These are phyloP conservation scores for Mycena alexandri DNA, from an alignment of 768 basidiomycete genomes.

Conservation along the genomic window DNA sequence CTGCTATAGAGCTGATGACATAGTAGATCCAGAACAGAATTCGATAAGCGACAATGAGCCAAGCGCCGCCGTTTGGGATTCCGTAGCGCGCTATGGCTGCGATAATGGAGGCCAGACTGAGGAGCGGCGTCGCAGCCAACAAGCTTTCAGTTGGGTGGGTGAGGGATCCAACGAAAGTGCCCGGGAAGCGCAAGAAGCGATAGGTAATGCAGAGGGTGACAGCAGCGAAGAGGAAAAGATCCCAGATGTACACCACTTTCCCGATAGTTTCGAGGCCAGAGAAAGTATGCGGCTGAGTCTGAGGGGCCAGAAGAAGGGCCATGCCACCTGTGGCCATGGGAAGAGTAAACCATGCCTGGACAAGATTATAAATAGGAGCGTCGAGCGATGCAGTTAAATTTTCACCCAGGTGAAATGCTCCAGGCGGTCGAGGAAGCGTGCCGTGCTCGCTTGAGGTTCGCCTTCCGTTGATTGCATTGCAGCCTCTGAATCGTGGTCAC, in stretches of 20 bases:
- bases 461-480: not conserved
- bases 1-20: not conserved
- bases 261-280: constrained; percentile 4
- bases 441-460: not conserved
- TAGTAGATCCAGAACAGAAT: constrained; percentile 14
- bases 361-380: not conserved
- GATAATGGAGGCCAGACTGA: constrained; percentile 13
- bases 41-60: constrained; percentile 15
- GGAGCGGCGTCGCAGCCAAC: constrained; percentile 3
- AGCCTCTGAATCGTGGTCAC: constrained; percentile 6
- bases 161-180: constrained; percentile 6
- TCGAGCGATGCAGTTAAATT: not conserved
- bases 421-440: constrained; percentile 8
- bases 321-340: constrained; percentile 18
- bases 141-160: constrained; percentile 10
- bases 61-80: constrained; percentile 3
- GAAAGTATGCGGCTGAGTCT: constrained; percentile 3
- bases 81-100: constrained; percentile 12
- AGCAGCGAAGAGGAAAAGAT: constrained; percentile 5
- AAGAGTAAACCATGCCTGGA: constrained; percentile 11
- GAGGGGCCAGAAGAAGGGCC: not conserved
- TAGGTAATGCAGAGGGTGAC: constrained; percentile 19
- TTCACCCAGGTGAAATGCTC: constrained; percentile 20
- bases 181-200: constrained; percentile 17
- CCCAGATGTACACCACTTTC: constrained; percentile 8